Conservation (phyloP, 148 eudicot species). For the Vaccinium darrowii region DNA sequence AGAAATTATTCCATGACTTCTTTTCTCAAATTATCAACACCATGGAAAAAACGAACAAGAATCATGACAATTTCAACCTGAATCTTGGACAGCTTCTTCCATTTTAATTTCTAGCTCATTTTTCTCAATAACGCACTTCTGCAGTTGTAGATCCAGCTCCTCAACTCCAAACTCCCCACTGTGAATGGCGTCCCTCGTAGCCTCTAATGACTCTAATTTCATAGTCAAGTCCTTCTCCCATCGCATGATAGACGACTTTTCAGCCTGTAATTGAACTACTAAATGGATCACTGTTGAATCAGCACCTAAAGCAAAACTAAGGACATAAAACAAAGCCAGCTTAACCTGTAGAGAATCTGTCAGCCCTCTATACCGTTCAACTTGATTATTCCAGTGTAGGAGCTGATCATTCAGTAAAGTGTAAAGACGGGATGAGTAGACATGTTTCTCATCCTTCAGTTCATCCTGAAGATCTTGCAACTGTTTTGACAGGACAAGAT, state of each 20-base stretch:
- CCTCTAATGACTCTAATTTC: constrained; percentile 58
- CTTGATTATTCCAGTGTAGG: constrained; percentile 85
- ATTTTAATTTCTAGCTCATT: constrained; percentile 78
- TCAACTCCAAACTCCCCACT: constrained; percentile 62
- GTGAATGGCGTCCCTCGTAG: constrained; percentile 38
- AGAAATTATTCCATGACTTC: neutral
- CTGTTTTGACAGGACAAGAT: constrained; percentile 63
- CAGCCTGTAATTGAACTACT: constrained; percentile 56
- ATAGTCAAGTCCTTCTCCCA: constrained; percentile 76
- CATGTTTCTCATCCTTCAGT: constrained; percentile 64
- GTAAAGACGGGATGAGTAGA: constrained; percentile 70
- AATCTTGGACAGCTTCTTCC: constrained; percentile 95
- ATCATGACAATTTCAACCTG: constrained; percentile 45
- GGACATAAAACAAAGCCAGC: constrained; percentile 11
- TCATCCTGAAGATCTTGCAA: constrained; percentile 88
- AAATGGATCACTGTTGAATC: constrained; percentile 21
- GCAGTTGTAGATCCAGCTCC: constrained; percentile 68
- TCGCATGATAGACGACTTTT: constrained; percentile 59
- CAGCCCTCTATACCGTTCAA: constrained; percentile 57
- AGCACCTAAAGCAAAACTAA: constrained; percentile 13
- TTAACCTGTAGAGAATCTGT: constrained; percentile 82
- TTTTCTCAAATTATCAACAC: constrained; percentile 11
- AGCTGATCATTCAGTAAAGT: constrained; percentile 81
- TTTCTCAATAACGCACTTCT: constrained; percentile 52
- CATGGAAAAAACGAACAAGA: constrained; percentile 9